Base-by-base conservation (phyloP, 2,329 filamentous ascomycete genomes). In the Lecanicillium sp. region DNA sequence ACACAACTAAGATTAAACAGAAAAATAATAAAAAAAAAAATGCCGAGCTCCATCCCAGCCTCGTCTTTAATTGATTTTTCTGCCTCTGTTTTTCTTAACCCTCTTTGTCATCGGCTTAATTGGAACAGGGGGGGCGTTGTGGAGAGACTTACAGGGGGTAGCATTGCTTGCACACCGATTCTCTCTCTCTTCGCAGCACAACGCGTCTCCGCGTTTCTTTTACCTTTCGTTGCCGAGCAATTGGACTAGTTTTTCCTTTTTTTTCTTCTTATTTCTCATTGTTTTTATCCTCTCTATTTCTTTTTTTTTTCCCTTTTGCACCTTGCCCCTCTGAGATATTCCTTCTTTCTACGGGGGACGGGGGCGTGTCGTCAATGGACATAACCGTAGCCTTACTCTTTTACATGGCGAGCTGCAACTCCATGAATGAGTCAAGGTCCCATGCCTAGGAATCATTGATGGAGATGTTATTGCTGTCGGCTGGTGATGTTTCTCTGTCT, bases 31-130 rank as follows among this genome's bases (percentile, higher is more conserved):
- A 42, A 42, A 6, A 30, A 17, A n/a, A n/a, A n/a, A n/a, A n/a
- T n/a, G n/a, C 24, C 26, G 17, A 42, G 26, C 24, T 26, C 41
- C 33, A 20, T 36, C 33, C 27, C 41, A 43, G 41, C 41, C 41
- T 43, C 41, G 21, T 15, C 19, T 43, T 43, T 43, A 19, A 35
- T 35, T 43, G 41, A 33, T 33, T 43, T 17, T 43, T n/a, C n/a
- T n/a, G n/a, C 24, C 12, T 24, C 20, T 35, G 23, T 24, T 6
- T 29, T 21, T 21, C 3, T 29, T 10, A 19, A 41, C 23, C 19
- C 29, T 19, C 23, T n/a, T n/a, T n/a, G n/a, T n/a, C n/a, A n/a
- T n/a, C n/a, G n/a, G 9, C 38, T n/a, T 43, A 43, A 43, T 43
- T 43, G 29, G 41, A 35, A 27, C 32, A 15, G 41, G 29, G 19